These are phyloP conservation scores for Dioszegia crocea DNA, from an alignment of 768 basidiomycete genomes.

Conservation along the genomic window DNA sequence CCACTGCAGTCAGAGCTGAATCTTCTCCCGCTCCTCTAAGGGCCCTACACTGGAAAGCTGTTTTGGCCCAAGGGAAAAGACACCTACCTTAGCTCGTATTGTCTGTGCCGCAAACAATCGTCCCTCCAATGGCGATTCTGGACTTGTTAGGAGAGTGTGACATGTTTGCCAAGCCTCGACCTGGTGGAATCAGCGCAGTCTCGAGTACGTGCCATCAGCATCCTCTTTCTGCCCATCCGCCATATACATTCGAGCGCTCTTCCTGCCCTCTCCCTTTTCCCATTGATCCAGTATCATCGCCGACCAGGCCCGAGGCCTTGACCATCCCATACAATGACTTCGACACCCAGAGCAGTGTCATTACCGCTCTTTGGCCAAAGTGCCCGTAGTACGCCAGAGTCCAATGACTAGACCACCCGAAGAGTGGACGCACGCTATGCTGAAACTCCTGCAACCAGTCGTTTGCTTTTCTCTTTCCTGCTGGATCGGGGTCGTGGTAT, in stretches of 20 bases:
- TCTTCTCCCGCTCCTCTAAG: no score
- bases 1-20: background rate
- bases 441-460: slow-evolving; percentile 97
- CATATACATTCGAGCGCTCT: no score
- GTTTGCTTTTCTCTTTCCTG: slow-evolving; percentile 79
- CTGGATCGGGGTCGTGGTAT: slow-evolving; percentile 64
- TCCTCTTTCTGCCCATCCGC: no score
- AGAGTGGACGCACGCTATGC: slow-evolving; percentile 80
- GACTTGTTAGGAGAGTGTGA: slow-evolving; percentile 78
- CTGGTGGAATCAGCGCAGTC: slow-evolving; percentile 55
- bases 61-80: background rate
- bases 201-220: background rate
- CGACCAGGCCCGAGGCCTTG: no score
- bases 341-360: no score
- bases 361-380: no score
- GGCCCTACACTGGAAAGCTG: background rate
- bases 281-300: no score
- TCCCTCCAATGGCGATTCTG: slow-evolving; percentile 70
- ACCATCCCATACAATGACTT: no score
- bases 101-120: slow-evolving; percentile 96
- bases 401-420: background rate
- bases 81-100: slow-evolving; percentile 80
- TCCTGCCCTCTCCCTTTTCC: no score
- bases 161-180: slow-evolving; percentile 94
- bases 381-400: no score